Conservation (phyloP, 2,329 filamentous ascomycete species). For the Fusarium nematophilum region DNA sequence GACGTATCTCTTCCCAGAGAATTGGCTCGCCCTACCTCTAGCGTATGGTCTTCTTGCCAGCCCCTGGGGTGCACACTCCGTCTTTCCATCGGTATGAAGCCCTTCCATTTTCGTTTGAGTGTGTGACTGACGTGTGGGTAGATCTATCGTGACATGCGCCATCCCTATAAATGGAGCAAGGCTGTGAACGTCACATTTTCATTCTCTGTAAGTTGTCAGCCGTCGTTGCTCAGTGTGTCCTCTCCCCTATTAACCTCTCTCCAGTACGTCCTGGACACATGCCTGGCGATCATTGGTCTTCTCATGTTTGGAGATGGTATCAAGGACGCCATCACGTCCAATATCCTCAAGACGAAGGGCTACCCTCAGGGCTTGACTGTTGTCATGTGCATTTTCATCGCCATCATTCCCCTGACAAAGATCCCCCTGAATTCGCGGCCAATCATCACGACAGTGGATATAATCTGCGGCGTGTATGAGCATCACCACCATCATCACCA, state of each 20-base stretch:
- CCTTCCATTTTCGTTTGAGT: background rate
- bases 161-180: constrained; percentile 82
- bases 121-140: constrained; percentile 39
- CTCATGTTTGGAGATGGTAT: constrained; percentile 97
- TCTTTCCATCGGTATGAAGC: constrained; percentile 78
- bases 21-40: constrained; percentile 88
- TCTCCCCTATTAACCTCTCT: background rate
- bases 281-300: constrained; percentile 84
- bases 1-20: constrained; percentile 84
- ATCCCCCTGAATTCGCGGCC: constrained; percentile 91
- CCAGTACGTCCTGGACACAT: constrained; percentile 81
- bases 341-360: constrained; percentile 79
- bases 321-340: constrained; percentile 88
- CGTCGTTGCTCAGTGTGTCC: too few species aligned
- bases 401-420: constrained; percentile 94
- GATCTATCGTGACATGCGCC: constrained; percentile 73
- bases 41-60: constrained; percentile 92
- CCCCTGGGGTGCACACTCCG: constrained; percentile 71
- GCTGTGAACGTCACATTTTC: constrained; percentile 84
- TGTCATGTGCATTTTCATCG: constrained; percentile 85
- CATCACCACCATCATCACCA: constrained; percentile 51
- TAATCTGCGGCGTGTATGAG: constrained; percentile 78
- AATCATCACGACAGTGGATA: constrained; percentile 86
- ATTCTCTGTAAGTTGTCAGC: constrained; percentile 73
- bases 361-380: constrained; percentile 82